Evolutionary conservation across 2,329 filamentous ascomycete species (phyloP).

Genomic region (Exophiala aquamarina): DNA sequence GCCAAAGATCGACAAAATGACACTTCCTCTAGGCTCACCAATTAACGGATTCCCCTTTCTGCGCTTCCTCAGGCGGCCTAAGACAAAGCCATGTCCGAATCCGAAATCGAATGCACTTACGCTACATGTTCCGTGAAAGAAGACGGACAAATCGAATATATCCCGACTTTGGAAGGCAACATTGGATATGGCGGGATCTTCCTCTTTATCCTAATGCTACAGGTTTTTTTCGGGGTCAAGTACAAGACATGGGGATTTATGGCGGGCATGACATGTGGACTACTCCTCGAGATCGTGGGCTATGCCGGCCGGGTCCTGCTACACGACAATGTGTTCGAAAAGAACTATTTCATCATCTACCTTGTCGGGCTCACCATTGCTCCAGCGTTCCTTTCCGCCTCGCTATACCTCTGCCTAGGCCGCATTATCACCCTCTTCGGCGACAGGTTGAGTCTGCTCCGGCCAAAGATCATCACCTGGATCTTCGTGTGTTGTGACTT

Average conservation of each 20-base stretch:
- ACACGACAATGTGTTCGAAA: slow-evolving; percentile 50
- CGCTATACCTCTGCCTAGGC: slow-evolving; percentile 62
- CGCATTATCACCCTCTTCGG: slow-evolving; percentile 40
- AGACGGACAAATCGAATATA: slow-evolving; percentile 49
- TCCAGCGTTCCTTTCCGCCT: slow-evolving; percentile 64
- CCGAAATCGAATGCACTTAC: slow-evolving; percentile 7
- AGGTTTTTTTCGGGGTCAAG: slow-evolving; percentile 43
- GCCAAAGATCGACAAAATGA: too few species aligned
- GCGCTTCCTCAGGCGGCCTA: too few species aligned
- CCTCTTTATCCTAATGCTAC: slow-evolving; percentile 41
- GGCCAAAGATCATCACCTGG: slow-evolving; percentile 34
- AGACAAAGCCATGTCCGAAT: too few species aligned
- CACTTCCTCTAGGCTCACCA: too few species aligned
- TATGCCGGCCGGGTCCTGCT: slow-evolving; percentile 60
- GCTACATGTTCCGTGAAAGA: slow-evolving; percentile 14
- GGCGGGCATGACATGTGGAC: slow-evolving; percentile 55
- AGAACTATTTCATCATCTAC: slow-evolving; percentile 55
- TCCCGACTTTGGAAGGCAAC: slow-evolving; percentile 56
- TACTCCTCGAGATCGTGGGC: slow-evolving; percentile 58
- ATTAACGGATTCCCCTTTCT: too few species aligned
- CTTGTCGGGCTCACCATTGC: slow-evolving; percentile 64
- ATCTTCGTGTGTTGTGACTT: slow-evolving; percentile 65
- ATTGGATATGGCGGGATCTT: slow-evolving; percentile 54
- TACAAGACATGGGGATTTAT: slow-evolving; percentile 53
- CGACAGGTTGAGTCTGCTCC: slow-evolving; percentile 34